These are phyloP conservation scores for Pleurotus sapidus DNA, from an alignment of 768 basidiomycete genomes.

Conservation along the genomic window DNA sequence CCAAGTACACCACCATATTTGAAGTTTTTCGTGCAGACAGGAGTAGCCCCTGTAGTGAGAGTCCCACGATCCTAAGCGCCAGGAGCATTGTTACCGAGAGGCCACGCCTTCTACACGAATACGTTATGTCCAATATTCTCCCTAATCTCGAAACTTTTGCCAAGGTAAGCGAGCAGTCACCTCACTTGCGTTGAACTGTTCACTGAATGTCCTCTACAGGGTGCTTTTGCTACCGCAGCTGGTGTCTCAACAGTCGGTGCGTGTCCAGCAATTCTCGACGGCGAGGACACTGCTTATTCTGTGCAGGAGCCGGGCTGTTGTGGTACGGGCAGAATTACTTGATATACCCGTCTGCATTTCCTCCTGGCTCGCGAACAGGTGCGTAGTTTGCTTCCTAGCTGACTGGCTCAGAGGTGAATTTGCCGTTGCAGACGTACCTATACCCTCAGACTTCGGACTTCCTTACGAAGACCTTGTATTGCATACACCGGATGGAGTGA, in stretches of 20 bases:
- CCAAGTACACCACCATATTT: too few species aligned
- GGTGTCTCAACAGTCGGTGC: constrained; percentile 56
- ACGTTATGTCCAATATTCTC: constrained; percentile 31
- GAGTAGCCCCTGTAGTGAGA: too few species aligned
- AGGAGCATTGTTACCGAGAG: too few species aligned
- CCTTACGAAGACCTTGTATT: constrained; percentile 76
- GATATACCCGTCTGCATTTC: constrained; percentile 86
- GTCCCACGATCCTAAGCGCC: too few species aligned
- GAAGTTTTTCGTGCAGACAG: too few species aligned
- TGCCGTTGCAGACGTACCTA: constrained; percentile 56
- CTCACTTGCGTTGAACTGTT: neutral
- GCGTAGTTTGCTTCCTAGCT: constrained; percentile 8
- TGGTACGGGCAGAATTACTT: constrained; percentile 87
- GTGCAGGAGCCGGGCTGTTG: constrained; percentile 64
- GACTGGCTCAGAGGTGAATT: neutral
- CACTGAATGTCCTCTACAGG: constrained; percentile 27
- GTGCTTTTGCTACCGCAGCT: constrained; percentile 52
- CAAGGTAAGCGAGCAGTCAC: constrained; percentile 30
- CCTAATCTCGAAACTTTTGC: constrained; percentile 47
- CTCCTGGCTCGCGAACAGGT: constrained; percentile 78
- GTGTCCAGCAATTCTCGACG: neutral
- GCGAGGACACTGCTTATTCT: neutral
- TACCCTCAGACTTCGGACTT: constrained; percentile 66
- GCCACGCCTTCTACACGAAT: too few species aligned
- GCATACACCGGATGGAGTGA: constrained; percentile 67